A percentile compares a stretch with the other conserved stretches of the same genome.
phyloP scores from a whole-genome alignment of 768 basidiomycete species.

The Trametes maxima region DNA sequence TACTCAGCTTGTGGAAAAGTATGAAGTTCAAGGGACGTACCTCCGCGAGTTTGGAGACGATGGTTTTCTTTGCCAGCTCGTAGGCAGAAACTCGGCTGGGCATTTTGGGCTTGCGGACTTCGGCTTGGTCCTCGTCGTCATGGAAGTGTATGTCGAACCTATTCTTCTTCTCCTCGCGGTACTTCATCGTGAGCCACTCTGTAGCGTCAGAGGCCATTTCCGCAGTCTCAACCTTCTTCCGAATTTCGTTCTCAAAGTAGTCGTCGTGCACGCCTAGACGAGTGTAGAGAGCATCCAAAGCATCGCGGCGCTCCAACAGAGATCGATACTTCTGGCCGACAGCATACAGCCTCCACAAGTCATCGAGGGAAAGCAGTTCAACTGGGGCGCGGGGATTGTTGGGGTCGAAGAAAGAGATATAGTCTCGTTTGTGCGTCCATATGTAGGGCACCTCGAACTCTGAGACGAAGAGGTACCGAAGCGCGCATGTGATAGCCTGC shows the following conservation, averaged over 20 bases:
- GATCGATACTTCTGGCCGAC: constrained; percentile 91
- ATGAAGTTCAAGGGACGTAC: constrained; percentile 45
- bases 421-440: constrained; percentile 91
- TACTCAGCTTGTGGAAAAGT: neutral
- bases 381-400: constrained; percentile 59
- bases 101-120: constrained; percentile 68
- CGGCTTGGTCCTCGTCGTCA: constrained; percentile 59
- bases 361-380: constrained; percentile 74
- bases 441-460: constrained; percentile 95
- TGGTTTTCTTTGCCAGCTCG: constrained; percentile 78
- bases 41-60: constrained; percentile 77
- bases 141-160: constrained; percentile 65
- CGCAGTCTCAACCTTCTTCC: constrained; percentile 70
- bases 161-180: constrained; percentile 65
- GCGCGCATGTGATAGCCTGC: constrained; percentile 73
- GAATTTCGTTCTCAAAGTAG: constrained; percentile 74
- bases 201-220: constrained; percentile 90
- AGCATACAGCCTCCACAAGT: constrained; percentile 91
- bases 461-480: constrained; percentile 83
- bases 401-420: constrained; percentile 81
- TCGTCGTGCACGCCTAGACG: constrained; percentile 70
- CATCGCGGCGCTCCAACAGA: constrained; percentile 70
- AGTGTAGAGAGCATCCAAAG: constrained; percentile 63
- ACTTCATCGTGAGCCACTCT: constrained; percentile 88
- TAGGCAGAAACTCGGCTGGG: constrained; percentile 86